Base-by-base conservation (phyloP, 495 filamentous ascomycete genomes). In the Daldinia grandis region DNA sequence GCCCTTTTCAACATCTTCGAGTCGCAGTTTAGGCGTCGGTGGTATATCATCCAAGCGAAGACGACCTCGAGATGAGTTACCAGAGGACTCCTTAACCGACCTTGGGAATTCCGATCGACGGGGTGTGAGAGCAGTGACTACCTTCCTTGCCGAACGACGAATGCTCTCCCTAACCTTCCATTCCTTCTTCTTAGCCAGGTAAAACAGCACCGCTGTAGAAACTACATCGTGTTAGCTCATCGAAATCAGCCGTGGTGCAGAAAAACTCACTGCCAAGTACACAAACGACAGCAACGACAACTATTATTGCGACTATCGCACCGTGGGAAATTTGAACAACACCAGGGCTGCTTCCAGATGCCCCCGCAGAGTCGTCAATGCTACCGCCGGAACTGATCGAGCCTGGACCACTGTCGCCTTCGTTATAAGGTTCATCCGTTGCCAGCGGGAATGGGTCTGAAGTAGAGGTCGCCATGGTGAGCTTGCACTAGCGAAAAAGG, bases 271-370 rank as follows among this genome's bases (percentile, higher is more conserved):
- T 86, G 71, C 88, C 89, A 61, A 86, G 73, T 8, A 89, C 67
- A 21, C 79, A 86, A 9, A 91, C 85, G 24, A 85, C 65, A 3
- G 84, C 82, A 21, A 88, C 87, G 2, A 90, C 85, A 1, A 88
- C 81, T 58, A 89, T 86, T 64, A 91, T 88, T 17, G 87, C 88
- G 44, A 87, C 82, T 60, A 91, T 77, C 1, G 81, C 88, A 12
- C 88, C 88, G 49, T 80, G 83, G 7, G 87, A 89, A 33, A 91
- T 72, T 27, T 76, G 77, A 68, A 87, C 79, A 15, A 80, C 81
- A 14, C 84, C 82, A n/a, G 79, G 78, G 51, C 80, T 80, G 21
- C 70, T 65, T 19, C 88, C 89, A 28, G 82, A 78, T 14, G 88
- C 88, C 28, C 88, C 89, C 15, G 85, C 89, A 58, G 76, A 72